A percentile compares a stretch with the other conserved stretches of the same genome.
phyloP scores from a whole-genome alignment of 257 asterid species.

The Ajuga chamaepitys region DNA sequence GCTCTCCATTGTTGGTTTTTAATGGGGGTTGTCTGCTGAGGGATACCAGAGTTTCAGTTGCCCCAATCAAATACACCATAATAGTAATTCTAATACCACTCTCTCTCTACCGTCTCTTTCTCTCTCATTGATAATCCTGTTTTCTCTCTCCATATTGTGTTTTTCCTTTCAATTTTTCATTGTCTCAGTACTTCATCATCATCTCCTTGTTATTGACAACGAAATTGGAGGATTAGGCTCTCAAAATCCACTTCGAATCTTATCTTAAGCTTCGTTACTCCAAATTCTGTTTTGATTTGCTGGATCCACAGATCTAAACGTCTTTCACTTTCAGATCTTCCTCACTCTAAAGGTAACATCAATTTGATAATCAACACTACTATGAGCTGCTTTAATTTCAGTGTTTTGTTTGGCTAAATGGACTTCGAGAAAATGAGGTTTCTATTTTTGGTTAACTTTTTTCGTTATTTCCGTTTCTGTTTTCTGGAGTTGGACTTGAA shows the following conservation, averaged over 20 bases:
- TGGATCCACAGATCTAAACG: constrained; percentile 64
- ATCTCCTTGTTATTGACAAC: constrained; percentile 19
- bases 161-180: not conserved
- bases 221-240: constrained; percentile 6
- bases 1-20: constrained; percentile 75
- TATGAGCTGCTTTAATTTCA: not conserved
- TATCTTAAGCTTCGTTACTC: no score
- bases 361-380: not conserved
- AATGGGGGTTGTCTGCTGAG: constrained; percentile 76
- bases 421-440: not conserved
- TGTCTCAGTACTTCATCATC: constrained; percentile 18
- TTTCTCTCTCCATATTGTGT: constrained; percentile 8
- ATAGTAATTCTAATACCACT: constrained; percentile 4
- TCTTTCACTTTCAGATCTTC: constrained; percentile 55
- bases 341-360: constrained; percentile 32
- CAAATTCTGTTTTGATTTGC: constrained; percentile 27
- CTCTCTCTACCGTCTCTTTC: constrained; percentile 8
- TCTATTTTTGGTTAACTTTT: not conserved
- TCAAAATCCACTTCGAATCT: not conserved
- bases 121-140: not conserved
- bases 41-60: constrained; percentile 42
- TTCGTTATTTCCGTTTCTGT: not conserved
- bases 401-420: constrained; percentile 16
- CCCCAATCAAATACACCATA: constrained; percentile 39
- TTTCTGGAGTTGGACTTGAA: constrained; percentile 28